Conservation (phyloP, 2,329 filamentous ascomycete species). For the Sarocladium strictum region DNA sequence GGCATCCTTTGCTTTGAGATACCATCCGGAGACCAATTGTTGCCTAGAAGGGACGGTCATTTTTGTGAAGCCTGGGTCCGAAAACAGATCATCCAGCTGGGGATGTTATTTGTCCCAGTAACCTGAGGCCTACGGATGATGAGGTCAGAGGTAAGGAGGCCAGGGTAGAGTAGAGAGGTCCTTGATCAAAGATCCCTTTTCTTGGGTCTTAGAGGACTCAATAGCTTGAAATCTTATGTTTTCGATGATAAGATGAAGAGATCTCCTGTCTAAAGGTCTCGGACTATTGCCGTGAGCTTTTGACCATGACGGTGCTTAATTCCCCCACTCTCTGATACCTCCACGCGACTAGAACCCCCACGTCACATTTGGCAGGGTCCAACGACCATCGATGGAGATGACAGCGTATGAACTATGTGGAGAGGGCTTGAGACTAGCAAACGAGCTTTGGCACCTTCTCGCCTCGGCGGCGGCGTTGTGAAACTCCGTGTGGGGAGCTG, state of each 20-base stretch:
- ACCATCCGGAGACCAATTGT: slow-evolving; percentile 16
- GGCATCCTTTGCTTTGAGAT: slow-evolving; percentile 14
- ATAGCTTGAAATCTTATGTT: too few species aligned
- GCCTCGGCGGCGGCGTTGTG: not conserved
- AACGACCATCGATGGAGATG: not conserved
- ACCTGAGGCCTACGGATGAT: too few species aligned
- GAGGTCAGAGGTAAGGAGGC: too few species aligned
- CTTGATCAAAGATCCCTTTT: too few species aligned
- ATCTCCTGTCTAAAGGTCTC: not conserved
- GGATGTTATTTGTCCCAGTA: too few species aligned
- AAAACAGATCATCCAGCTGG: too few species aligned
- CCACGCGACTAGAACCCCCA: not conserved
- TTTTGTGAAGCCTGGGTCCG: not conserved
- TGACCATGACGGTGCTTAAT: too few species aligned
- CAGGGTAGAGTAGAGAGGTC: too few species aligned
- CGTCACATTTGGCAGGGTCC: not conserved
- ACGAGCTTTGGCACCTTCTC: not conserved
- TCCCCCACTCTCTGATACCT: not conserved
- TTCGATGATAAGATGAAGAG: too few species aligned
- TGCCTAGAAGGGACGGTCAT: not conserved
- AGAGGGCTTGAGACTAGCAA: not conserved
- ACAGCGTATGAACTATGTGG: not conserved
- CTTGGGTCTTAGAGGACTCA: too few species aligned
- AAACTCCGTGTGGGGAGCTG: slow-evolving; percentile 6
- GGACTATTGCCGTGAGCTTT: not conserved